Evolutionary conservation across 116 monocot genomes (phyloP), one percentile per base, ranked within the genome.

Genomic region (Zostera marina): DNA sequence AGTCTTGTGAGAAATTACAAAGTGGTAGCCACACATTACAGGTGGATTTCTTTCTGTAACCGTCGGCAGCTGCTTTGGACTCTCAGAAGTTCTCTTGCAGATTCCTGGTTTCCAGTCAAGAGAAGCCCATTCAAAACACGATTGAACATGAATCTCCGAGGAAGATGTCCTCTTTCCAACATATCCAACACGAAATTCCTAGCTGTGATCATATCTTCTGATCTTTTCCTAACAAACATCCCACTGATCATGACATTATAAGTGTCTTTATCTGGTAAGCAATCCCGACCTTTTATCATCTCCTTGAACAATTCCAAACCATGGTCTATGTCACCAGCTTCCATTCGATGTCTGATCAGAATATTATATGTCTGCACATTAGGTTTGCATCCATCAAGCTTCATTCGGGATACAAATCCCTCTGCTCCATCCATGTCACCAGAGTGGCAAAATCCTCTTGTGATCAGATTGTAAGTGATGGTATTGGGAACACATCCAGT

Each of bases 321-420:
- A 57, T 72, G 79, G 60, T 85, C 88, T 3, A 74, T 66, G 63
- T 88, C 88, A 47, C 94, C 88, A 21, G 68, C 77, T 48, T 81
- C 85, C 17, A 67, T 76, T 62, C 57, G 73, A 55, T 79, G 57
- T 32, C 74, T 61, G 24, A 85, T 82, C 54, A 94, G 24, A 5
- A 94, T 58, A 51, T 79, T 94, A 22, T 85, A 80, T 5, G 84
- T 82, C 73, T 94, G 94, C 61, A 81, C 85, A 41, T 73, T 80
- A 8, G 88, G 79, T 12, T 70, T 59, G 39, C 69, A 68, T 8
- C 72, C 76, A 0, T 74, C 79, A 0, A 17, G 22, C 73, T 52
- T 68, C 84, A 94, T 81, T 63, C 64, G 65, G n/a, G 76, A 64
- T 58, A 82, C 47, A 12, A 94, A 67, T 22, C 72, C 67, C 72